A percentile compares a stretch with the other conserved stretches of the same genome.
Evolutionary conservation across 140 eudicot genomes (phyloP).

Genomic region (Erigeron philadelphicus): DNA sequence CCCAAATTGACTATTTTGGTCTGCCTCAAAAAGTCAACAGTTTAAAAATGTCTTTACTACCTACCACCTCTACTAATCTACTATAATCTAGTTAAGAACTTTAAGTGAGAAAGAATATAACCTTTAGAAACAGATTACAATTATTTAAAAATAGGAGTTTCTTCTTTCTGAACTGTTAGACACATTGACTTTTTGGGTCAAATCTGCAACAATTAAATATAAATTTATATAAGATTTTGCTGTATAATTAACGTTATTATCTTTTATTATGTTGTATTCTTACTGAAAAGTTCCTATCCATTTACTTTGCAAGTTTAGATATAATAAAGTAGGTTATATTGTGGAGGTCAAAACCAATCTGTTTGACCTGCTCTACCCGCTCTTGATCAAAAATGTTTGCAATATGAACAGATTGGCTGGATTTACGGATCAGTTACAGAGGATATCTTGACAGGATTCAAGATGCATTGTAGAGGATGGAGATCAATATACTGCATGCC

Average conservation of each 20-base stretch:
- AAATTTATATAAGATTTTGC: background rate
- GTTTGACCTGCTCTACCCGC: background rate
- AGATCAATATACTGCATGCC: slow-evolving; percentile 99
- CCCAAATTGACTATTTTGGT: too few species aligned
- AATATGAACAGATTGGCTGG: slow-evolving; percentile 84
- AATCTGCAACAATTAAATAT: background rate
- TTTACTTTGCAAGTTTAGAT: background rate
- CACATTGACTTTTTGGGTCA: background rate
- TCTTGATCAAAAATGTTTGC: slow-evolving; percentile 16
- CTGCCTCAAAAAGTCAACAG: background rate
- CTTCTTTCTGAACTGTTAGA: background rate
- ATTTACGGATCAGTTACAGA: slow-evolving; percentile 99
- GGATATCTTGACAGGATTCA: slow-evolving; percentile 96
- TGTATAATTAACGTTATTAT: background rate
- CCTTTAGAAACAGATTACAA: background rate
- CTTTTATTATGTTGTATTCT: background rate
- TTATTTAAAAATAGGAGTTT: background rate
- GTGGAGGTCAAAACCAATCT: background rate
- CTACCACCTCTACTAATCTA: background rate
- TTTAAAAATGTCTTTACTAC: background rate
- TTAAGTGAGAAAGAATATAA: background rate
- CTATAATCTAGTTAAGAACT: background rate
- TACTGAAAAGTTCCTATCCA: background rate
- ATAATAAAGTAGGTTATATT: too few species aligned
- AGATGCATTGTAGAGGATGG: slow-evolving; percentile 99